Evolutionary conservation across 768 basidiomycete genomes (phyloP), one percentile per base, ranked within the genome.

Genomic region (Tricholoma bakamatsutake): DNA sequence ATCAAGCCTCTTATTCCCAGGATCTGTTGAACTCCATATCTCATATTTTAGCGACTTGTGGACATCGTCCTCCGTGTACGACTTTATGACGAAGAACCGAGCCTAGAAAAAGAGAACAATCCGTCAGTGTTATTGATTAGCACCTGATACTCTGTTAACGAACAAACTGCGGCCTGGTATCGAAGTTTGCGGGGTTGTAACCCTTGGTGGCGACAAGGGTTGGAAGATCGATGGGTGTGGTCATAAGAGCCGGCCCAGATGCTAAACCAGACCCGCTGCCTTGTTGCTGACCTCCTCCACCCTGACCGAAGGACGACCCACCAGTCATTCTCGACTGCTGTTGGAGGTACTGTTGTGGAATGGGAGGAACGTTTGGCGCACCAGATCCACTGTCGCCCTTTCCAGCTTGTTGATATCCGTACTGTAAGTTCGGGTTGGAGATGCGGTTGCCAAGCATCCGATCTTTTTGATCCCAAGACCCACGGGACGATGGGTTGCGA

Each of bases 31-130:
- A 58, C 92, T 93, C 95, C 95, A 97, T 49, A 98, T 97, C 69
- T 96, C 94, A 62, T 96, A 95, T 65, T 96, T 96, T 64, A 97
- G 80, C 13, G 92, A 95, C 70, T 99, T 99, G 74, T 98, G 96
- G 1, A 99, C 96, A 66, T 99, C 96, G 65, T 98, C 97, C 70
- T 98, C 96, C 1, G 97, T 98, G 72, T 95, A 99, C 0, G 93
- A 96, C 69, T 99, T 99, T 79, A 99, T 98, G 31, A 98, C 96
- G 66, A 98, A 98, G 73, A 80, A 98, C 13, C 95, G 81, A 3
- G 96, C 93, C 86, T 93, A 57, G n/a, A 34, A 40, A 24, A 34
- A 17, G 28, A 57, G 52, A 33, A 54, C 43, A 53, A 15, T 37
- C 12, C 6, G 42, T 35, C 13, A 57, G 47, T 24, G 45, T 24